A percentile compares a stretch with the other conserved stretches of the same genome.
Conservation (phyloP, 352 stramenopile species). For the Phytophthora ohioensis region DNA sequence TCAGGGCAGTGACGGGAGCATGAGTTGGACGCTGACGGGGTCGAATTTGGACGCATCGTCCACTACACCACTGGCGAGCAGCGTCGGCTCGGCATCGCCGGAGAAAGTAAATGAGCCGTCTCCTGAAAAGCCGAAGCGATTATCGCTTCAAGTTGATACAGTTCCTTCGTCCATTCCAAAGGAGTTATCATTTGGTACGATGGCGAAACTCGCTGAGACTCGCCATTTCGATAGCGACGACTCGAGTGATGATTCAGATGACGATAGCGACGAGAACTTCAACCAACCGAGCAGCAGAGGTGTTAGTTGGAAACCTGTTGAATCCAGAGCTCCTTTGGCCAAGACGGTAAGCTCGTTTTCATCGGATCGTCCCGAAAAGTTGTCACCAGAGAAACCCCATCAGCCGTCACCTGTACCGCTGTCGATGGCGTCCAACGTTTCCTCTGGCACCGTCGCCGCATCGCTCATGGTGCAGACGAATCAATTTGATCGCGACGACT, state of each 20-base stretch:
- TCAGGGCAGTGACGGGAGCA: slow-evolving; percentile 23
- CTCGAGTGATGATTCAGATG: slow-evolving; percentile 34
- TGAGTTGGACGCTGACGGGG: slow-evolving; percentile 30
- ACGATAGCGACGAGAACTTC: slow-evolving; percentile 14
- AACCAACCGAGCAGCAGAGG: slow-evolving; percentile 8
- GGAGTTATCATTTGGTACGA: slow-evolving; percentile 35
- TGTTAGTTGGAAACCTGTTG: slow-evolving; percentile 7
- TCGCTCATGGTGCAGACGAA: slow-evolving; percentile 35
- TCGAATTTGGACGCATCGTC: slow-evolving; percentile 22
- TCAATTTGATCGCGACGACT: slow-evolving; percentile 34
- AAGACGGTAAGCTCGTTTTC: slow-evolving; percentile 3
- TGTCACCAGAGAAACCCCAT: slow-evolving; percentile 14
- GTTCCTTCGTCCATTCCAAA: slow-evolving; percentile 7
- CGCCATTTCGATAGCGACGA: slow-evolving; percentile 45
- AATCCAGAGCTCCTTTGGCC: background rate
- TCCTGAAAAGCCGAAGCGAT: background rate
- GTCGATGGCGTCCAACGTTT: slow-evolving; percentile 36
- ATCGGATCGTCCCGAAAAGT: slow-evolving; percentile 13
- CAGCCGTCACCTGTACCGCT: slow-evolving; percentile 12
- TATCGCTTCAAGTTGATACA: slow-evolving; percentile 12
- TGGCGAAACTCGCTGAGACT: slow-evolving; percentile 32
- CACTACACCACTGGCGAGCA: slow-evolving; percentile 23
- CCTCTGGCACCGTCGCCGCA: slow-evolving; percentile 26
- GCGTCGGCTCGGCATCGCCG: slow-evolving; percentile 21
- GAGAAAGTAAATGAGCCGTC: slow-evolving; percentile 8